A percentile compares a stretch with the other conserved stretches of the same genome.
Conservation (phyloP, 257 asterid genomes). For the Jacaranda mimosifolia region DNA sequence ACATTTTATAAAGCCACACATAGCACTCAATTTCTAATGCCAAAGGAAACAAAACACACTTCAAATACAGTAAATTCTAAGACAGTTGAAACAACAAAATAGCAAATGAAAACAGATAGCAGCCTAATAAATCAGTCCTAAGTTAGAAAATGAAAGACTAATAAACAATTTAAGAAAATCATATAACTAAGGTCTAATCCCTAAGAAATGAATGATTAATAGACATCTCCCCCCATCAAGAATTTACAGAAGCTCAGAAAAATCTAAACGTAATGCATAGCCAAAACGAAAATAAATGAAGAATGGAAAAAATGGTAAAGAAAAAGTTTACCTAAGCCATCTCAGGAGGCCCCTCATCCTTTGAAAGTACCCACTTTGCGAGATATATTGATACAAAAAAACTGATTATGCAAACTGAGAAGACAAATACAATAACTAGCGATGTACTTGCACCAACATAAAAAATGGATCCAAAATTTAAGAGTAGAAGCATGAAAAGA, state of each 20-base stretch:
- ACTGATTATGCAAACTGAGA: slow-evolving; percentile 87
- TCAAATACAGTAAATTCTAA: neutral
- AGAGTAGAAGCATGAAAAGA: slow-evolving; percentile 72
- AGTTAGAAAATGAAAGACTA: too few species aligned
- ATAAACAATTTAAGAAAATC: too few species aligned
- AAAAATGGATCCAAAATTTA: slow-evolving; percentile 75
- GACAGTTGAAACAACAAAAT: neutral
- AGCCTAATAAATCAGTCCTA: too few species aligned
- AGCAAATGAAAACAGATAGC: neutral
- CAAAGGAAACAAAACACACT: neutral
- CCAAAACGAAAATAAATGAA: too few species aligned
- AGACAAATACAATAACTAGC: slow-evolving; percentile 86
- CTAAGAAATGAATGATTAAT: too few species aligned
- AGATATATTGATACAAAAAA: slow-evolving; percentile 78
- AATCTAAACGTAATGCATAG: too few species aligned
- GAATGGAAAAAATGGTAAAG: neutral
- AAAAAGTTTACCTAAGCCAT: slow-evolving; percentile 78
- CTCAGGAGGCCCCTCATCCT: slow-evolving; percentile 99
- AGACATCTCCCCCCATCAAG: too few species aligned
- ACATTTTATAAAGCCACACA: neutral
- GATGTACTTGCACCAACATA: slow-evolving; percentile 94
- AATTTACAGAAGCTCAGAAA: too few species aligned
- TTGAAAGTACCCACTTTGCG: slow-evolving; percentile 89
- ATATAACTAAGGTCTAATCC: too few species aligned
- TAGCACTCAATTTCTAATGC: neutral